phyloP scores from a whole-genome alignment of 805 yeast genomes.

The Saturnispora saitoi region DNA sequence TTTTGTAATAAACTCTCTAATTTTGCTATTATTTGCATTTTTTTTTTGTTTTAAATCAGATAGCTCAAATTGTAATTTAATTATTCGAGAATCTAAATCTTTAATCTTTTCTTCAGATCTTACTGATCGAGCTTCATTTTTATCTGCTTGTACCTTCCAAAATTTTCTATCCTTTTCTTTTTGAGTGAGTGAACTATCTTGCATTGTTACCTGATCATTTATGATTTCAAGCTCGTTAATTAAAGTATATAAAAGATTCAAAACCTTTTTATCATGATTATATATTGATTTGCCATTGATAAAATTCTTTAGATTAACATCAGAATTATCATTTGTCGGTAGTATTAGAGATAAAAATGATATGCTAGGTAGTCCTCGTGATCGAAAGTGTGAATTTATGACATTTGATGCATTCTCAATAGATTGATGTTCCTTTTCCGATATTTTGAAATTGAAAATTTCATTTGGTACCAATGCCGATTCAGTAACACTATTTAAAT shows the following conservation, averaged over 20 bases:
- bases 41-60: constrained; percentile 10
- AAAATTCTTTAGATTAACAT: background rate
- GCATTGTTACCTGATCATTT: background rate
- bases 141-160: background rate
- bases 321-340: background rate
- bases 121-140: background rate
- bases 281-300: background rate
- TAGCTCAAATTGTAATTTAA: constrained; percentile 13
- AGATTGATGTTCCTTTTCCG: background rate
- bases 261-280: background rate
- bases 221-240: background rate
- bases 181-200: background rate
- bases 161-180: background rate
- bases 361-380: background rate
- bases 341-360: background rate
- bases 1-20: constrained; percentile 17
- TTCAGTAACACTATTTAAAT: background rate
- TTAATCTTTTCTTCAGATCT: background rate
- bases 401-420: background rate
- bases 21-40: constrained; percentile 15
- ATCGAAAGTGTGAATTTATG: background rate
- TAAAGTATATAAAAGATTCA: background rate
- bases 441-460: background rate
- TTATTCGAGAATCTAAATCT: constrained; percentile 15
- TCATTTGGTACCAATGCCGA: background rate